Base-by-base conservation (phyloP, 2,329 filamentous ascomycete genomes). In the Penicillium hordei region DNA sequence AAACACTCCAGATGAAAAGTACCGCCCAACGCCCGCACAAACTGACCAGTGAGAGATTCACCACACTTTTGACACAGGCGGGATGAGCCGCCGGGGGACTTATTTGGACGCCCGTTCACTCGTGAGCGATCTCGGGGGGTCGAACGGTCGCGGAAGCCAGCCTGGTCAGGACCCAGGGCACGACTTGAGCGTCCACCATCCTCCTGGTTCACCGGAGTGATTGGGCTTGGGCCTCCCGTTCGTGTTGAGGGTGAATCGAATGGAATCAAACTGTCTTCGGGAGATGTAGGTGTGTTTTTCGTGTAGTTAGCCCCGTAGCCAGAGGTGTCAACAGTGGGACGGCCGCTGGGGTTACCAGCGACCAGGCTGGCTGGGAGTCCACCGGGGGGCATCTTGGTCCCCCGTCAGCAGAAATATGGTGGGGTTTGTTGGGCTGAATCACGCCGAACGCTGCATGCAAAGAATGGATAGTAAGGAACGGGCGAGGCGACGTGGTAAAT, bases 1-100 rank as follows among this genome's bases (percentile, higher is more conserved):
- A 99, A 99, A 82, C 94, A 99, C 75, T 99, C 93, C 65, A 99
- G 79, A 79, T 99, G 94, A 75, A 91, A 99, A 52, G 93, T 97
- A 57, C 92, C 93, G 54, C 93, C 91, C 55, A 99, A 79, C 45
- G 94, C 94, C 68, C 94, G 86, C 63, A 99, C 94, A 73, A 97
- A 99, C 76, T 99, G 94, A 43, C 94, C 94, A 1, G 91, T 95
- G 73, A 99, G 81, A 54, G 88, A 83, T 74, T 93, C 89, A 63
- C 87, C 87, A 72, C 94, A 99, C 76, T 96, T 97, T 70, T 91
- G 93, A 77, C 79, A 93, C 39, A 84, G 80, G 64, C 89, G 84
- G 29, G 72, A 68, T 21, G 71, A 66, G 55, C 67, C 72, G 29
- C 65, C 70, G 1, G 74, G 72, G 6, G 75, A 76, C 55, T 76